Base-by-base conservation (phyloP, 75 land plant genomes). In the Selaginella tamariscina region DNA sequence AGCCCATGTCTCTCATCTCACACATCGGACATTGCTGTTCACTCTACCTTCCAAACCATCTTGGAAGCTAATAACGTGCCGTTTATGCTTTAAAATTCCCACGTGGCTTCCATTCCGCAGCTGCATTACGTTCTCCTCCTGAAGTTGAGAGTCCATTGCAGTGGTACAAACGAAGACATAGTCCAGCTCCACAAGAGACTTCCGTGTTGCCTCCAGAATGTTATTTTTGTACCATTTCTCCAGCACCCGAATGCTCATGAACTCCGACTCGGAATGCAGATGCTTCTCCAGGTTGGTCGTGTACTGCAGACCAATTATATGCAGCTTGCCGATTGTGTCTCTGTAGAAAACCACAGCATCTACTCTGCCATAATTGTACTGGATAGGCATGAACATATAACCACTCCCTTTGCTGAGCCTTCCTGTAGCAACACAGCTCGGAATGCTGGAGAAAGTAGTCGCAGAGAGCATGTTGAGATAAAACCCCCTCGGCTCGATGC, bases 161-260 rank as follows among this genome's bases (percentile, higher is more conserved):
- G 49, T 39, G 5, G 49, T 39, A 39, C 49, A 39, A 39, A 39
- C 49, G 15, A 39, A 39, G 15, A 39, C 49, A 39, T 39, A 39
- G 15, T 39, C 49, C 49, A 39, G 49, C 49, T 39, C 11, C 49
- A 39, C 49, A 39, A 39, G 49, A 5, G 5, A 5, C 5, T 39
- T 39, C 49, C 49, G 49, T 39, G 49, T 39, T 39, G 49, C 49
- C 15, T 39, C 49, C 49, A 39, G 49, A 15, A 39, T 15, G 15
- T 15, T 15, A 39, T 15, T 15, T 15, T 15, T 15, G 15, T 39
- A 39, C 49, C 49, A 39, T 15, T 39, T 39, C 49, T 39, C 49
- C 49, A 39, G 49, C 49, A 5, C 49, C 49, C 49, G 49, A 39
- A 39, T 39, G 49, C 49, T 39, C 49, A 39, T 39, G 49, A 39